phyloP scores from a whole-genome alignment of 169 alveolate species.

The Plasmodium gaboni region DNA sequence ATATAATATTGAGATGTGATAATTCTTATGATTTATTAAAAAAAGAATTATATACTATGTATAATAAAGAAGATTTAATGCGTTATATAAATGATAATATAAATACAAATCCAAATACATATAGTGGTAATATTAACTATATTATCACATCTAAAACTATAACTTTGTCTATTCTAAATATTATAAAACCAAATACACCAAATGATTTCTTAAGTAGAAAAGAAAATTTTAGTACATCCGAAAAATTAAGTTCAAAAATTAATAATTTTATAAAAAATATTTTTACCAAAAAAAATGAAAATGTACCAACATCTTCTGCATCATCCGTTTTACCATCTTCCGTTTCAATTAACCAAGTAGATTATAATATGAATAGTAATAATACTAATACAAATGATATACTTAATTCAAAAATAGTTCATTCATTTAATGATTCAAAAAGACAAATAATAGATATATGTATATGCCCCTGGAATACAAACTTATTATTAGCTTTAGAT shows the following conservation, averaged over 20 bases:
- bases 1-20: slow-evolving; percentile 41
- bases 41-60: slow-evolving; percentile 33
- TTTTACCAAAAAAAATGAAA: slow-evolving; percentile 36
- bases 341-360: neutral
- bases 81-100: slow-evolving; percentile 7
- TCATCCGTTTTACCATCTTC: neutral
- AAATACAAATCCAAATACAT: neutral
- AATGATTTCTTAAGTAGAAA: slow-evolving; percentile 38
- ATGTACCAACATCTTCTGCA: neutral
- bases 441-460: slow-evolving; percentile 64
- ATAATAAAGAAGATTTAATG: slow-evolving; percentile 29
- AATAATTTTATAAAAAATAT: slow-evolving; percentile 66
- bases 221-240: slow-evolving; percentile 42
- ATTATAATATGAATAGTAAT: neutral
- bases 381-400: slow-evolving; percentile 7
- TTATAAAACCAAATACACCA: slow-evolving; percentile 15
- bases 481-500: slow-evolving; percentile 43
- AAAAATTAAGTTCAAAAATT: slow-evolving; percentile 57
- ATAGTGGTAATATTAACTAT: slow-evolving; percentile 26
- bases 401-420: slow-evolving; percentile 26
- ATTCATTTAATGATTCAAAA: slow-evolving; percentile 60
- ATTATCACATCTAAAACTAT: slow-evolving; percentile 32
- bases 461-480: slow-evolving; percentile 62
- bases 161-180: slow-evolving; percentile 30
- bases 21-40: slow-evolving; percentile 31